Evolutionary conservation across 805 yeast species (phyloP), one percentile per base, ranked within the genome.

Genomic region (Candida glaebosa): DNA sequence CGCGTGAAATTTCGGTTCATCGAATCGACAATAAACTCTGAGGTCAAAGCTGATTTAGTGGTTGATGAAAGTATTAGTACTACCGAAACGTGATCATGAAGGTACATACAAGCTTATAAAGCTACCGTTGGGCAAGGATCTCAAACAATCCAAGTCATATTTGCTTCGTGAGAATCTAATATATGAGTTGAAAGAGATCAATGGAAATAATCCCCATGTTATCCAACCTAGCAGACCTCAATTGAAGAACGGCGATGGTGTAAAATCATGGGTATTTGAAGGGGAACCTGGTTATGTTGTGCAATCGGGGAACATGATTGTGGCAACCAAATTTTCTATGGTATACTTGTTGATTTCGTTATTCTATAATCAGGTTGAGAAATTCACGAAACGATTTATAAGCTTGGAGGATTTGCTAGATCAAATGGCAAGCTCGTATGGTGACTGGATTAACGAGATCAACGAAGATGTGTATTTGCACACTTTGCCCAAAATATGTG

Each of bases 361-460:
- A 33, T 65, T 75, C 47, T 50, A 55, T 18, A 39, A 48, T 3
- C 41, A 52, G 22, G 40, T 60, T 2, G 54, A 55, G 16, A 51
- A 52, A 18, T 61, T 64, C 31, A 37, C 53, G 32, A 47, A 45
- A 34, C 50, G 75, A 34, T 57, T 61, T 48, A 43, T 68, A 43
- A 56, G 73, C 0, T 48, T 64, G 12, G 79, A 77, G 17, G 81
- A 77, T 51, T 47, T 77, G 3, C 51, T 60, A 5, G 79, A 74
- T 47, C 45, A 51, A 14, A 44, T 69, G 22, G 52, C 55, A 36
- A 48, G 47, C 39, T 50, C 53, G 22, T 61, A 47, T 14, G 63
- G 58, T 16, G 65, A 60, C 16, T 52, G 60, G 50, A 47, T 67
- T 5, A 45, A 58, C 5, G 54, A 56, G 5, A 31, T 53, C 1